Conservation (phyloP, 805 yeast genomes). For the Candida cerambycidarum region DNA sequence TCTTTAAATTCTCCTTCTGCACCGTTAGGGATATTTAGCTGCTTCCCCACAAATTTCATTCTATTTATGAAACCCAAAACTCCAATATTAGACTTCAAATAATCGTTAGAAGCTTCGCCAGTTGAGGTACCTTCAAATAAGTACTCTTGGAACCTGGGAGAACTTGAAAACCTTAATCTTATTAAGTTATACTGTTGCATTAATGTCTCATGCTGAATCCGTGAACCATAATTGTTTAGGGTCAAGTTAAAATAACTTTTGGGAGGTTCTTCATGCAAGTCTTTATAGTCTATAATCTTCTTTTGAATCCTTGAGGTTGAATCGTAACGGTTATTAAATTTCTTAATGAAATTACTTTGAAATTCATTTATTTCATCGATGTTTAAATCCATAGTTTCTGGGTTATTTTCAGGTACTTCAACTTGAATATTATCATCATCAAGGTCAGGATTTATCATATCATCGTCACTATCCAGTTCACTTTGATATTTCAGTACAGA, state of each 20-base stretch:
- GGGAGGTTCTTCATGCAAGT: constrained; percentile 19
- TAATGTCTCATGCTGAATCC: constrained; percentile 38
- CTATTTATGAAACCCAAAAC: constrained; percentile 29
- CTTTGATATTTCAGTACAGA: constrained; percentile 20
- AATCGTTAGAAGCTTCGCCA: constrained; percentile 1
- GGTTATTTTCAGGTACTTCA: neutral
- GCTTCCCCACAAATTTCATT: neutral
- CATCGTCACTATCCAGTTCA: constrained; percentile 23
- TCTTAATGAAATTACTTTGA: constrained; percentile 30
- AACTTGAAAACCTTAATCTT: constrained; percentile 26
- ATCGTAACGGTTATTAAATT: constrained; percentile 13
- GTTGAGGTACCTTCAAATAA: neutral
- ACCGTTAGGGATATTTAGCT: neutral
- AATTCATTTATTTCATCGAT: constrained; percentile 30
- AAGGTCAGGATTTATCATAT: neutral
- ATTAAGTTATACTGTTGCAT: constrained; percentile 37
- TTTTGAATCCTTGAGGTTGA: constrained; percentile 31
- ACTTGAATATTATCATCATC: constrained; percentile 5
- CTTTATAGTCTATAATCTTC: constrained; percentile 34
- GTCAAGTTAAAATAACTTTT: constrained; percentile 12
- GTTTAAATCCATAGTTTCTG: constrained; percentile 9
- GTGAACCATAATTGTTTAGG: constrained; percentile 20
- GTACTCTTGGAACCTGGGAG: constrained; percentile 10
- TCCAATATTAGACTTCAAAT: constrained; percentile 21
- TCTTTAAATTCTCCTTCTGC: neutral